Evolutionary conservation across 106 monocot species (phyloP).

Genomic region (Acorus calamus): DNA sequence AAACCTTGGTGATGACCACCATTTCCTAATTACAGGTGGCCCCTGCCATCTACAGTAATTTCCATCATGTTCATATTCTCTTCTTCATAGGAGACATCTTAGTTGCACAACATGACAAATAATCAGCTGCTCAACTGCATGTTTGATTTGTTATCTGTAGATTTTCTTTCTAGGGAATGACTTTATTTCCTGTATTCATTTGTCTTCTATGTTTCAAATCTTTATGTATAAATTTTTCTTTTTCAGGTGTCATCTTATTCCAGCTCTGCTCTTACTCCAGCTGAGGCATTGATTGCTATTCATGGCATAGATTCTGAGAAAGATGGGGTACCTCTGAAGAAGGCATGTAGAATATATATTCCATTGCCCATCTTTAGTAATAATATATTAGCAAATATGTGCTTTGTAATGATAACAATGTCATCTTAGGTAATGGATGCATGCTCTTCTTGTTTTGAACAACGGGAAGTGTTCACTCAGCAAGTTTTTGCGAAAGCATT

Average conservation of each 20-base stretch:
- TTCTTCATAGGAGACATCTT: no score
- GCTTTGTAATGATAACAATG: neutral
- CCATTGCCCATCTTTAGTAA: neutral
- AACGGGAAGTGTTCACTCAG: slow-evolving; percentile 76
- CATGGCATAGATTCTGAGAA: slow-evolving; percentile 86
- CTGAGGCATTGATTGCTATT: slow-evolving; percentile 88
- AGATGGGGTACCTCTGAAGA: slow-evolving; percentile 75
- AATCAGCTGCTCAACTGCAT: no score
- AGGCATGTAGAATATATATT: slow-evolving; percentile 27
- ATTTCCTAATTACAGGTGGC: no score
- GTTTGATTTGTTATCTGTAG: no score
- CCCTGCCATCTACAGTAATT: no score
- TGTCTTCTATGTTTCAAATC: neutral
- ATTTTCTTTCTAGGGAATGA: no score
- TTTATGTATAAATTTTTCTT: neutral
- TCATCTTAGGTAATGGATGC: slow-evolving; percentile 77
- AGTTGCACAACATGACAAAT: no score
- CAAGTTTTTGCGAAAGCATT: slow-evolving; percentile 88
- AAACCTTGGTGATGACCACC: no score
- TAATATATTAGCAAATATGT: no score
- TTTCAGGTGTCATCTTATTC: slow-evolving; percentile 47
- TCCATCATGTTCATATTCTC: no score
- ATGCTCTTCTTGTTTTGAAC: slow-evolving; percentile 88
- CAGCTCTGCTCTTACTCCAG: slow-evolving; percentile 44
- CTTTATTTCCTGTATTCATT: neutral